A percentile compares a stretch with the other conserved stretches of the same genome.
phyloP scores from a whole-genome alignment of 1,139 yeast species.

The Suhomyces bribrorum region DNA sequence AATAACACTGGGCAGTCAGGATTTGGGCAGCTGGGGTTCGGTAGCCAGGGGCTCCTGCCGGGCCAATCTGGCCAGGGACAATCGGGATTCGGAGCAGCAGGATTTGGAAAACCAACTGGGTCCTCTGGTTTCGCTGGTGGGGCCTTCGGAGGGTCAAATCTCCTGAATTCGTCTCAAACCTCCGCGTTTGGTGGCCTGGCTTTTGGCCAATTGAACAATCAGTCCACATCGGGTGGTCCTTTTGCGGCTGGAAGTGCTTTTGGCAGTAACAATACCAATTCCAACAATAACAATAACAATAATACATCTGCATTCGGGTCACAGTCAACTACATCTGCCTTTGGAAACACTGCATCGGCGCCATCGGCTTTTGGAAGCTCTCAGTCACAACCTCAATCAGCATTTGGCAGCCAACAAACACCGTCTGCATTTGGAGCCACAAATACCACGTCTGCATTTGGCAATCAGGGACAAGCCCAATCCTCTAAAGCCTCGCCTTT shows the following conservation, averaged over 20 bases:
- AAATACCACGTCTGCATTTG: slow-evolving; percentile 1
- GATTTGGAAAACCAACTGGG: slow-evolving; percentile 6
- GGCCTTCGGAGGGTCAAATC: slow-evolving; percentile 10
- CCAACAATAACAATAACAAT: neutral
- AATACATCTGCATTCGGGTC: too few relatives aligned
- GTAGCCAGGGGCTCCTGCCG: slow-evolving; percentile 15
- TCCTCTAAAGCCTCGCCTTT: neutral
- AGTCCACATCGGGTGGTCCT: neutral
- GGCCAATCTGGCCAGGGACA: slow-evolving; percentile 4
- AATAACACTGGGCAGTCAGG: slow-evolving; percentile 15
- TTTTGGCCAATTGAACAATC: neutral
- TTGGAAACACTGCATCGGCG: neutral
- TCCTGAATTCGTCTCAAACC: neutral
- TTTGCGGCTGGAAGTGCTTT: neutral
- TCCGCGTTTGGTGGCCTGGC: slow-evolving; percentile 1
- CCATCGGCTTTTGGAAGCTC: slow-evolving; percentile 21
- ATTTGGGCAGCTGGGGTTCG: slow-evolving; percentile 21
- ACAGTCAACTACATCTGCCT: too few relatives aligned
- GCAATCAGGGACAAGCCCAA: neutral
- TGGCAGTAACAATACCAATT: neutral
- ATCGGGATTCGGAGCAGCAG: slow-evolving; percentile 10
- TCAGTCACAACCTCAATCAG: too few relatives aligned
- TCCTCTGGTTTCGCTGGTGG: slow-evolving; percentile 10
- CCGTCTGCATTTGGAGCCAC: slow-evolving; percentile 16
- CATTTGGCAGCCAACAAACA: slow-evolving; percentile 1